Evolutionary conservation across 2,329 filamentous ascomycete species (phyloP), one percentile per base, ranked within the genome.

Genomic region (Boeremia lycopersici): DNA sequence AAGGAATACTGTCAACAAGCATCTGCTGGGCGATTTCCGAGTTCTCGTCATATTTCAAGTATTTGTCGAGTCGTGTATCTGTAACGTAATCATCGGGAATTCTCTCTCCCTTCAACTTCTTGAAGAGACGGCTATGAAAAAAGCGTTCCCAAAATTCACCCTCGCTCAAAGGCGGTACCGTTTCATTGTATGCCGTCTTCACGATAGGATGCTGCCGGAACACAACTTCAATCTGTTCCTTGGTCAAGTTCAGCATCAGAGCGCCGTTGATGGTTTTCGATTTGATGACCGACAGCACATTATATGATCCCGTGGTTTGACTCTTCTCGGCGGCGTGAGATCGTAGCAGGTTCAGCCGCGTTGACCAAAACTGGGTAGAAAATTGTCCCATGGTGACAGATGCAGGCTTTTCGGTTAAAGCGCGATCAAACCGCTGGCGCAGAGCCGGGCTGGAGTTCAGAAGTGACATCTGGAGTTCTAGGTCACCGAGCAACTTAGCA

Each of bases 301-400:
- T 98, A 77, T 97, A 97, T 3, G 91, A 87, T 6, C 93, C 95
- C 62, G 90, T 89, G 64, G 87, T 89, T 78, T 99, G 96, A 55
- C 86, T 87, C 50, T 85, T 87, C 75, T 98, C 92, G 40, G 96
- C 95, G 1, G 92, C 93, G 77, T 97, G 90, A 0, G 93, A 89
- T 11, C 95, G 89, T 28, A 99, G 82, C 29, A 97, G 80, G 72
- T 91, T 91, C 41, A 93, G 84, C 40, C 96, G 84, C 2, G 91
- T 91, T 1, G 91, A 91, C 95, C 95, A 99, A 77, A 99, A 99
- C 73, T 97, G 93, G 1, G 86, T 82, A 63, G 93, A 92, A 74
- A 98, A 96, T 39, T 92, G 88, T 1, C 85, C 84, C 26, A 89
- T 86, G 0, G 89, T 88, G 57, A 98, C 88, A 2, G 89, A 87